phyloP scores from a whole-genome alignment of 306 rosid species.

The Morella rubra region DNA sequence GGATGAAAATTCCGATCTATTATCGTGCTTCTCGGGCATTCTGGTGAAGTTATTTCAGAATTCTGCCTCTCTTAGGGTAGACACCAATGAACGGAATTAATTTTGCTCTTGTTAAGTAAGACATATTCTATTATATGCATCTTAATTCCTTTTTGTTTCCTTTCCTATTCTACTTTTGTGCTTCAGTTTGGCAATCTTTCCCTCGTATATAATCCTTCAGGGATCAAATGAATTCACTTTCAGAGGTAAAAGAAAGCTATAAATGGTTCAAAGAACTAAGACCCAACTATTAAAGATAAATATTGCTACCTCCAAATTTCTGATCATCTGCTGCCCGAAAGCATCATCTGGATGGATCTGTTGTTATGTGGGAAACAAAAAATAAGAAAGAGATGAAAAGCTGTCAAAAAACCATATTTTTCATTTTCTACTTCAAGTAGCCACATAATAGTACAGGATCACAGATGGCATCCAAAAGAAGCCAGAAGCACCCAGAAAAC shows the following conservation, averaged over 20 bases:
- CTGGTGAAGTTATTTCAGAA: not conserved
- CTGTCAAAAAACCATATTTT: conserved; percentile 25
- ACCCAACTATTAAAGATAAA: not conserved
- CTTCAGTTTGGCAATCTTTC: not conserved
- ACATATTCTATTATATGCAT: not conserved
- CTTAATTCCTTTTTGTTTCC: not conserved
- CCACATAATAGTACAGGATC: not conserved
- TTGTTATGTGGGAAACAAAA: not conserved
- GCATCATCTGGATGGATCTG: conserved; percentile 96
- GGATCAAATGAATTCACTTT: conserved; percentile 16
- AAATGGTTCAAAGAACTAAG: not conserved
- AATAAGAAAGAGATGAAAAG: conserved; percentile 25
- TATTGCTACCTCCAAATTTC: conserved; percentile 78
- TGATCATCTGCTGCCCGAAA: conserved; percentile 94
- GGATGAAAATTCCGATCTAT: not conserved
- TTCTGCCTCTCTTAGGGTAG: not conserved
- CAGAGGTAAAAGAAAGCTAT: conserved; percentile 6
- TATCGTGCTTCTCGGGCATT: not conserved
- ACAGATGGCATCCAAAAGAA: not conserved
- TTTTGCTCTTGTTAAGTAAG: not conserved
- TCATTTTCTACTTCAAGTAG: not conserved
- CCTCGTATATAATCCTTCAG: not conserved
- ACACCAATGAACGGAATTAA: not conserved
- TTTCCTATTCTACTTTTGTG: not conserved
- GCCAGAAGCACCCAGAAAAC: conserved; percentile 2